These are phyloP conservation scores for Metroxylon sagu DNA, from an alignment of 176 grass and related monocot species.

Conservation along the genomic window DNA sequence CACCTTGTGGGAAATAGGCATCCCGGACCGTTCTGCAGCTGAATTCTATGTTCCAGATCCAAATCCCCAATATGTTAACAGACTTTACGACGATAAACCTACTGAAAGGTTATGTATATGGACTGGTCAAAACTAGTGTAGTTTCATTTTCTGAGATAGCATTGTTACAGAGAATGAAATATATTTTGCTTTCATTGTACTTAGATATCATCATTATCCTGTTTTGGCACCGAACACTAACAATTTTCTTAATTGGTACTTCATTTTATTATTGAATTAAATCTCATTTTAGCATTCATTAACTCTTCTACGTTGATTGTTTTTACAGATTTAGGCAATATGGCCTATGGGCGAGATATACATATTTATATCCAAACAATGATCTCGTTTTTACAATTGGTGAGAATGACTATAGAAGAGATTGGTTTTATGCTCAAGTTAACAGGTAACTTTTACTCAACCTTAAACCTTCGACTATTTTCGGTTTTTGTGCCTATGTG, in stretches of 20 bases:
- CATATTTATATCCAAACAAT: slow-evolving; percentile 33
- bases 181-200: too few relatives aligned
- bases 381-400: slow-evolving; percentile 55
- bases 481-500: too few relatives aligned
- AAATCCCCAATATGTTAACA: slow-evolving; percentile 32
- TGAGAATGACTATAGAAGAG: slow-evolving; percentile 36
- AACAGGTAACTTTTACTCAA: slow-evolving; percentile 25
- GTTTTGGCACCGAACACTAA: too few relatives aligned
- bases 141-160: too few relatives aligned
- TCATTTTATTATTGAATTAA: background rate
- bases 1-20: slow-evolving; percentile 72
- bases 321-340: slow-evolving; percentile 59
- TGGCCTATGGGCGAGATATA: slow-evolving; percentile 75
- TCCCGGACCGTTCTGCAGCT: slow-evolving; percentile 50
- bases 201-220: too few relatives aligned
- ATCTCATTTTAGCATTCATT: slow-evolving; percentile 3
- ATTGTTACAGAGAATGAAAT: too few relatives aligned
- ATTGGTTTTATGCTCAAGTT: slow-evolving; percentile 91
- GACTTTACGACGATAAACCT: slow-evolving; percentile 23
- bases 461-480: too few relatives aligned
- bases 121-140: too few relatives aligned
- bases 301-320: too few relatives aligned
- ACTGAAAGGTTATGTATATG: slow-evolving; percentile 12
- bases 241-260: too few relatives aligned
- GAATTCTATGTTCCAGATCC: slow-evolving; percentile 75